Base-by-base conservation (phyloP, 2,329 filamentous ascomycete species). In the Lasiodiplodia gonubiensis region DNA sequence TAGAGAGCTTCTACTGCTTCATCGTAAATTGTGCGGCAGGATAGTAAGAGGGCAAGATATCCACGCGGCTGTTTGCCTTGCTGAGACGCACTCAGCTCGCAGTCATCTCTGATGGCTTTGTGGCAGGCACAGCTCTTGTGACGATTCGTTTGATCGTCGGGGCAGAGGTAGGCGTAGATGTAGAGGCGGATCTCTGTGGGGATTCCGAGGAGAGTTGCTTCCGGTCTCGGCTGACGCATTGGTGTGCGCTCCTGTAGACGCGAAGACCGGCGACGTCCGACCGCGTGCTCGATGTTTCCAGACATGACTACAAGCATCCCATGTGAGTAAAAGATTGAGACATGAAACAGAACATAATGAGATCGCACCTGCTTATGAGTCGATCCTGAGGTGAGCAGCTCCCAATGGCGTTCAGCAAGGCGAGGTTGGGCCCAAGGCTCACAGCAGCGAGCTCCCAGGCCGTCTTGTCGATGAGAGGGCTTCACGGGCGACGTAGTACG, bases 1-100 rank as follows among this genome's bases (percentile, higher is more conserved):
- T 67, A 67, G 6, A 67, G 55, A 1, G 55, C 6, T 0, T 67
- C 55, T 0, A 53, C 46, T 18, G 65, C 65, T 25, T 67, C 65
- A 1, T 21, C 6, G 55, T 63, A 37, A 6, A 67, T 27, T 1
- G 4, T 16, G 11, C 27, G 37, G 23, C 65, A 61, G 21, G 55
- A 48, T 2, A 37, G 4, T 3, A 67, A 7, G 16, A 67, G 23
- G 6, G 48, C 35, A 0, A 30, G 16, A 3, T 67, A 67, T 4
- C 65, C 65, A 16, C 48, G 18, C n/a, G 6, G 23, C 12, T 48
- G 16, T 0, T 30, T 11, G 6, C 21, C 16, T 18, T 23, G 11
- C 2, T 8, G 35, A 11, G 23, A n/a, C 2, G 2, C 27, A 21
- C 23, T 48, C 8, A 60, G 23, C 3, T 10, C 55, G 11, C 55